Percentiles rank a stretch among this genome's conserved stretches.
phyloP scores from a whole-genome alignment of 495 filamentous ascomycete genomes.

The Aspergillus heteromorphus region DNA sequence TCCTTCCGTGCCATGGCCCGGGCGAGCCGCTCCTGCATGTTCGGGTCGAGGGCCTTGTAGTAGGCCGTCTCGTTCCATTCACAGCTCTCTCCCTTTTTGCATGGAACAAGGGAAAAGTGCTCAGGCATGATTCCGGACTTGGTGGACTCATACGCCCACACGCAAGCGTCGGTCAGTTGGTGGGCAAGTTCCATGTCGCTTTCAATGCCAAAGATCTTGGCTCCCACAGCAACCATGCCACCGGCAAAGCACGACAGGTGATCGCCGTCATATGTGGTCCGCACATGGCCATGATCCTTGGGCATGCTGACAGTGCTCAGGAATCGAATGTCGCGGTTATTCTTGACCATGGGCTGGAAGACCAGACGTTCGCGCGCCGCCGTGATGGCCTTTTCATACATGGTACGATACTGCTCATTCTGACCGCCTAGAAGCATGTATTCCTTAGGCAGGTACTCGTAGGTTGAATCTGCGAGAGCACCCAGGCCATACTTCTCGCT shows the following conservation, averaged over 20 bases:
- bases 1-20: slow-evolving; percentile 22
- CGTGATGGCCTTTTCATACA: slow-evolving; percentile 72
- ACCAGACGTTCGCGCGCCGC: slow-evolving; percentile 70
- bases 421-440: slow-evolving; percentile 72
- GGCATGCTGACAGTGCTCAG: slow-evolving; percentile 48
- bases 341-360: slow-evolving; percentile 78
- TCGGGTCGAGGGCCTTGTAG: slow-evolving; percentile 51
- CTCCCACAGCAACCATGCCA: slow-evolving; percentile 88
- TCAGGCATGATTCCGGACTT: slow-evolving; percentile 91
- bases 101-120: slow-evolving; percentile 58
- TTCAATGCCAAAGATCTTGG: slow-evolving; percentile 75
- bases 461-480: slow-evolving; percentile 81
- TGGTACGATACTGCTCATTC: slow-evolving; percentile 69
- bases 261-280: slow-evolving; percentile 54
- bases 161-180: slow-evolving; percentile 85
- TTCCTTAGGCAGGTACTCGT: slow-evolving; percentile 91
- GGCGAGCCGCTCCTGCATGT: slow-evolving; percentile 26
- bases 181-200: slow-evolving; percentile 76
- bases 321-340: slow-evolving; percentile 70
- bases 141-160: slow-evolving; percentile 85
- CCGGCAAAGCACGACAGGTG: slow-evolving; percentile 89
- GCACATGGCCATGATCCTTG: slow-evolving; percentile 26
- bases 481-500: slow-evolving; percentile 63
- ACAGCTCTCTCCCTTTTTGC: slow-evolving; percentile 60
- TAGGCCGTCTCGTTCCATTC: slow-evolving; percentile 71